Percentiles rank a stretch among this genome's conserved stretches.
phyloP scores from a whole-genome alignment of 1,284 basidiomycete genomes.

The Ceratobasidium sp. region DNA sequence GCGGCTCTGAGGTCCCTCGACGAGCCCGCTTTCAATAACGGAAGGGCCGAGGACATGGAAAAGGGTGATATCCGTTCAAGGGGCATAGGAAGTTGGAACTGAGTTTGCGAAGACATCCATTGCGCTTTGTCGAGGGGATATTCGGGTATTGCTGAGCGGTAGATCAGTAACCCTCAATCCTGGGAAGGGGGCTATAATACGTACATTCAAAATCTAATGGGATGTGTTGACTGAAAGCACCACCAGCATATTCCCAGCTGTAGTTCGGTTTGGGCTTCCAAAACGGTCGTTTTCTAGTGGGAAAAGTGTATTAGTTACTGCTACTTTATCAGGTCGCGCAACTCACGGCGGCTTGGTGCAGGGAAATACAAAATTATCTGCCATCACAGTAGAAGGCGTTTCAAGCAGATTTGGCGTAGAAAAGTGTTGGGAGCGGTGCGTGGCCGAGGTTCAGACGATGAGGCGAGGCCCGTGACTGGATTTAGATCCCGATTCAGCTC shows the following conservation, averaged over 20 bases:
- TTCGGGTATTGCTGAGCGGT: constrained; percentile 21
- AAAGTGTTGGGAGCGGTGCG: background rate
- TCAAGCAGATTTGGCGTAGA: constrained; percentile 6
- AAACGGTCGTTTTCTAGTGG: constrained; percentile 21
- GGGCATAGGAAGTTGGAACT: constrained; percentile 24
- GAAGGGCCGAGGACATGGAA: constrained; percentile 32
- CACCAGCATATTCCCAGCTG: constrained; percentile 25
- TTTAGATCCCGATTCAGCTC: background rate
- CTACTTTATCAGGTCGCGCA: background rate
- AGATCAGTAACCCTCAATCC: background rate
- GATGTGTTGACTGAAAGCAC: constrained; percentile 15
- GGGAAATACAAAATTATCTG: constrained; percentile 23
- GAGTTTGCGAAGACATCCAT: constrained; percentile 33
- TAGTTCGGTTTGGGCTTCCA: constrained; percentile 33
- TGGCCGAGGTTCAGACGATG: background rate
- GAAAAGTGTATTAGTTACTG: constrained; percentile 3
- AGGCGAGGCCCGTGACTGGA: constrained; percentile 24
- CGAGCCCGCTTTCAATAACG: background rate
- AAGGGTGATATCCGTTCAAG: constrained; percentile 21
- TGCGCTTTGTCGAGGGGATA: constrained; percentile 28
- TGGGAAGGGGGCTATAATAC: background rate
- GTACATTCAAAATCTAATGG: constrained; percentile 28
- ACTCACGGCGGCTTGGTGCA: constrained; percentile 28
- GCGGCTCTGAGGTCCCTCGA: background rate
- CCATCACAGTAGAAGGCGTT: background rate